Conservation (phyloP, 768 basidiomycete species). For the Pisolithus orientalis region DNA sequence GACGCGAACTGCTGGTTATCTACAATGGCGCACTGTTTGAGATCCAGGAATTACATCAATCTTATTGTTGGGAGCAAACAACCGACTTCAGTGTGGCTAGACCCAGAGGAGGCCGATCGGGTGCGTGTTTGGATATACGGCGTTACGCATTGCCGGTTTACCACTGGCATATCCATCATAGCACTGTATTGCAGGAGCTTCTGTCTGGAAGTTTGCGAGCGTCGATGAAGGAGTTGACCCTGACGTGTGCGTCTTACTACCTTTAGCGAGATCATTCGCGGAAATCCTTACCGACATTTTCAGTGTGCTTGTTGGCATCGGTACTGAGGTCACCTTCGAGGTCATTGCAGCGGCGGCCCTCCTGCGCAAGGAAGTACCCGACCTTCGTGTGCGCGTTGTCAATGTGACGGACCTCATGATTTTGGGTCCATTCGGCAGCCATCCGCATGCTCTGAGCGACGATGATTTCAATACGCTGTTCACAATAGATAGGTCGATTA, state of each 20-base stretch:
- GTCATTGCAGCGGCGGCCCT: slow-evolving; percentile 81
- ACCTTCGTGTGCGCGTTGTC: slow-evolving; percentile 77
- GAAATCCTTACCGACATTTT: slow-evolving; percentile 1
- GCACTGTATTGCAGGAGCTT: slow-evolving; percentile 86
- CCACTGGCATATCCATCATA: slow-evolving; percentile 12
- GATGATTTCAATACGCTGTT: slow-evolving; percentile 66
- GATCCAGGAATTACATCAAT: slow-evolving; percentile 82
- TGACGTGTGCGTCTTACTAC: slow-evolving; percentile 48
- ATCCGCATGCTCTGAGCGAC: slow-evolving; percentile 67
- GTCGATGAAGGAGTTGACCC: slow-evolving; percentile 65
- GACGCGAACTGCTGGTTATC: slow-evolving; percentile 85
- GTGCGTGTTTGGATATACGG: slow-evolving; percentile 26
- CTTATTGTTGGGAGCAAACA: slow-evolving; percentile 88
- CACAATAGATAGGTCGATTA: slow-evolving; percentile 59
- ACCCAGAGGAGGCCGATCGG: slow-evolving; percentile 65
- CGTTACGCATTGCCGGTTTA: slow-evolving; percentile 4
- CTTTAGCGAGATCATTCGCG: not conserved
- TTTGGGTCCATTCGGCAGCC: slow-evolving; percentile 57
- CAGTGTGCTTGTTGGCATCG: slow-evolving; percentile 79
- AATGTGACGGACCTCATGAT: slow-evolving; percentile 91
- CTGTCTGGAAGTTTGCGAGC: slow-evolving; percentile 80
- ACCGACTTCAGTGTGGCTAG: slow-evolving; percentile 70
- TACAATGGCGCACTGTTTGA: slow-evolving; percentile 77
- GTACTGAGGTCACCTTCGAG: slow-evolving; percentile 85
- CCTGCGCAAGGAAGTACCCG: slow-evolving; percentile 59